Base-by-base conservation (phyloP, 2,329 filamentous ascomycete genomes). In the Fusarium anguioides region DNA sequence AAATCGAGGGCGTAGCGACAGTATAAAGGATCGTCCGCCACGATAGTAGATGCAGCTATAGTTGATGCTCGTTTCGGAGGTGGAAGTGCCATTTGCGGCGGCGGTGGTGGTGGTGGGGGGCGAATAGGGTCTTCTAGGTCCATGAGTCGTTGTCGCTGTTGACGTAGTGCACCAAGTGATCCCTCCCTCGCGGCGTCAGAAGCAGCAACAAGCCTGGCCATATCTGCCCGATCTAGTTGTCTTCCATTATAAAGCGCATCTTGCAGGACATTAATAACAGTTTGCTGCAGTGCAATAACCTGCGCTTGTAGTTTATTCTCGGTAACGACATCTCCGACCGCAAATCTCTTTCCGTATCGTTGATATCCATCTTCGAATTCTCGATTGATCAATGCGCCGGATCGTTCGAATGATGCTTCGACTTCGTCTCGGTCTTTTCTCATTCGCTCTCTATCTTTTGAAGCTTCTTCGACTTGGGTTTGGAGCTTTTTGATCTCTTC, bases 281-380 rank as follows among this genome's bases (percentile, higher is more conserved):
- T 73, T 45, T 73, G 71, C 44, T 73, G 71, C 14, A 73, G 54
- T 1, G 70, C 56, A 20, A 73, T 73, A 10, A 73, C 69, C 21
- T 73, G 71, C 3, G 71, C 71, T 20, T 73, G 71, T 2, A 73
- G 11, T 39, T 64, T 70, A 10, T 73, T 73, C 55, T 73, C 71
- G 3, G 71, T 73, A 2, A 73, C 48, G 3, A 72, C 66, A 15
- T 73, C 71, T 4, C 71, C 71, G 5, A 73, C 48, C 6, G 71
- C 71, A 17, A 73, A 73, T 31, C 55, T 49, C 26, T 51, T 58
- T 0, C 71, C 71, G 31, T 72, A 68, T 31, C 66, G 53, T 3
- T 69, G 48, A 14, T 72, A 73, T 3, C 71, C 71, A 6, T 70
- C 66, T 31, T 73, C 59, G 35, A 70, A 73, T 12, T 73, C 71